Conservation (phyloP, 2,329 filamentous ascomycete genomes). For the Colletotrichum sp. region DNA sequence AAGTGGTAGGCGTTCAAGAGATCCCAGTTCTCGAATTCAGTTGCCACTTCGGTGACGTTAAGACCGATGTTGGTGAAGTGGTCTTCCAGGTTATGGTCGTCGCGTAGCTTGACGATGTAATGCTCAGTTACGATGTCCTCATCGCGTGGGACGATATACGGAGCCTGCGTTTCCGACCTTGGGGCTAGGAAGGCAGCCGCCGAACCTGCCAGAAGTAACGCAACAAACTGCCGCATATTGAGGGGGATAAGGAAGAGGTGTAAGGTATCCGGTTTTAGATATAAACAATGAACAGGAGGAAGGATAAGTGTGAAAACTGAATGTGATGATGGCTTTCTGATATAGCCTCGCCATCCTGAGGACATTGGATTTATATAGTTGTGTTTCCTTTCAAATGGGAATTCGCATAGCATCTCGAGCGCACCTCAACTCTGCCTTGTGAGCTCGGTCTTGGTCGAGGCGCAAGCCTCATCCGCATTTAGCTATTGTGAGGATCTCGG, state of each 20-base stretch:
- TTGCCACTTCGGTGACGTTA: not conserved
- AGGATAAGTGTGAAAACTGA: too few relatives aligned
- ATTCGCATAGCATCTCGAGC: not conserved
- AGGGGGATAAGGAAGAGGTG: accelerated
- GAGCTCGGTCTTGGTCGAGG: not conserved
- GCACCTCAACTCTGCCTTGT: not conserved
- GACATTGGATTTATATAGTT: not conserved
- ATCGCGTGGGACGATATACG: not conserved
- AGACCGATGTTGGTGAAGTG: not conserved
- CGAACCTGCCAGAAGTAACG: not conserved
- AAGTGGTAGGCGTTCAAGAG: not conserved
- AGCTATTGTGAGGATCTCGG: not conserved
- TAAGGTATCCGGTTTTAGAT: not conserved
- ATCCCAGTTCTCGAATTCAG: not conserved
- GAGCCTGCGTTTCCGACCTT: not conserved
- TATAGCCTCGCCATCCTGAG: not conserved
- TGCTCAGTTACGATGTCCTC: not conserved
- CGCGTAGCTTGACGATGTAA: not conserved
- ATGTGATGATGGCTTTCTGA: not conserved
- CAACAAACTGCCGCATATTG: not conserved
- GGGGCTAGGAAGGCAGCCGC: not conserved
- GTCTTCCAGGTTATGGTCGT: not conserved
- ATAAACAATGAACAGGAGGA: too few relatives aligned
- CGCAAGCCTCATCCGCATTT: not conserved
- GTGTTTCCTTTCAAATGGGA: too few relatives aligned